Evolutionary conservation across 768 basidiomycete species (phyloP).

Genomic region (Amanita phalloides): DNA sequence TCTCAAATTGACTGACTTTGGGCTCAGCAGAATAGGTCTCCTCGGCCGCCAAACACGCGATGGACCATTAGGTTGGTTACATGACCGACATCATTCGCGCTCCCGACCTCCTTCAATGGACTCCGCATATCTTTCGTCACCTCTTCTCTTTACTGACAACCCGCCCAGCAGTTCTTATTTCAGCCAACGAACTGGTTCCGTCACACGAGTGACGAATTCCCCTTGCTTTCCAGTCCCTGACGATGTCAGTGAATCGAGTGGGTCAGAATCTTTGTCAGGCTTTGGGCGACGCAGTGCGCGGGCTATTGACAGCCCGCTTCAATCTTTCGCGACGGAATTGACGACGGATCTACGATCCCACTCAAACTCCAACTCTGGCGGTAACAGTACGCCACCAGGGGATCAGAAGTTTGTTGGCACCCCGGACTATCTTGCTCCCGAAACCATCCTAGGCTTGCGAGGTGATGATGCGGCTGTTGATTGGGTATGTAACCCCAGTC

Average conservation of each 20-base stretch:
- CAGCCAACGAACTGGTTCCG: conserved; percentile 50
- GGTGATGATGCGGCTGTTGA: conserved; percentile 94
- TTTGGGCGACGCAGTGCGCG: conserved; percentile 36
- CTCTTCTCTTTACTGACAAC: conserved; percentile 48
- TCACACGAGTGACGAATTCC: conserved; percentile 49
- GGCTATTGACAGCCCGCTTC: conserved; percentile 66
- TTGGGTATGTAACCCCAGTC: conserved; percentile 56
- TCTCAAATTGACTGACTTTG: conserved; percentile 96
- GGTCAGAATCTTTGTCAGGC: conserved; percentile 62
- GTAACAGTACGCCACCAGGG: conserved; percentile 59
- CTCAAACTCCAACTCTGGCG: conserved; percentile 50
- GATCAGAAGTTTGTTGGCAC: conserved; percentile 96
- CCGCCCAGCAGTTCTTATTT: conserved; percentile 49
- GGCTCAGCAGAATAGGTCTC: conserved; percentile 94
- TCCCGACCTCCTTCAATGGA: conserved; percentile 80
- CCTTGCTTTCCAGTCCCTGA: conserved; percentile 65
- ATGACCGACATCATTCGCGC: conserved; percentile 49
- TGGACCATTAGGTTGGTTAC: conserved; percentile 35
- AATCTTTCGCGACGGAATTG: conserved; percentile 80
- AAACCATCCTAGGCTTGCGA: conserved; percentile 89
- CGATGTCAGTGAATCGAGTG: conserved; percentile 80
- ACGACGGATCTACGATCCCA: conserved; percentile 78
- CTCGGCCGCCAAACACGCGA: conserved; percentile 91
- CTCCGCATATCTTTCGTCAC: conserved; percentile 70
- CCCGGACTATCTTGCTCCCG: conserved; percentile 94